Evolutionary conservation across 2,329 filamentous ascomycete species (phyloP).

Genomic region (Phialophora verrucosa): DNA sequence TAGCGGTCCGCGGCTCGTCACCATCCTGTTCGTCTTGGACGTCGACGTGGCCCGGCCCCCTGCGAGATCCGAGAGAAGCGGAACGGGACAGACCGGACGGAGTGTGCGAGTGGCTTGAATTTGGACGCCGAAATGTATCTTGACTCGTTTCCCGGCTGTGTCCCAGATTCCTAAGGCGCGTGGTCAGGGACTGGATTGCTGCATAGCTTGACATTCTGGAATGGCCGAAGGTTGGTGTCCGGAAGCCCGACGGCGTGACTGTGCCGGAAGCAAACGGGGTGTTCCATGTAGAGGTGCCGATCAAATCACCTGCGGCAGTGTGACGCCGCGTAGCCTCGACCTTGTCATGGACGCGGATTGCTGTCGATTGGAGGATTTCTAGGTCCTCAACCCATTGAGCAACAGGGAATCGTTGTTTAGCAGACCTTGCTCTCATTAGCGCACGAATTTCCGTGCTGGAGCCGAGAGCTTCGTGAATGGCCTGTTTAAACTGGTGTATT

Average conservation of each 20-base stretch:
- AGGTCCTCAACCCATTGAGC: slow-evolving; percentile 70
- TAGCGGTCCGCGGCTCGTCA: slow-evolving; percentile 32
- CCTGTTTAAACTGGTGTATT: slow-evolving; percentile 68
- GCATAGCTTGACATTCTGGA: slow-evolving; percentile 43
- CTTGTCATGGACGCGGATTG: slow-evolving; percentile 64
- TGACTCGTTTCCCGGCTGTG: slow-evolving; percentile 49
- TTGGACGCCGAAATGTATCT: slow-evolving; percentile 26
- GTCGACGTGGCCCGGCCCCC: slow-evolving; percentile 47
- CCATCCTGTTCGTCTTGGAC: slow-evolving; percentile 42
- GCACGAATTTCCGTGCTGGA: slow-evolving; percentile 63
- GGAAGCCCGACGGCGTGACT: slow-evolving; percentile 42
- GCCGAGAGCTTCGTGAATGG: slow-evolving; percentile 66
- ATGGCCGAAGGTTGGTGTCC: slow-evolving; percentile 45
- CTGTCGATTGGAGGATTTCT: slow-evolving; percentile 65
- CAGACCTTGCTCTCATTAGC: slow-evolving; percentile 68
- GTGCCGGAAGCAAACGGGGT: slow-evolving; percentile 27
- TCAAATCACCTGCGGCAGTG: slow-evolving; percentile 22
- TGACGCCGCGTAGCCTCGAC: slow-evolving; percentile 43
- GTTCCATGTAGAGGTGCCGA: slow-evolving; percentile 18
- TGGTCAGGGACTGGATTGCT: slow-evolving; percentile 44
- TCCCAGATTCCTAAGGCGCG: slow-evolving; percentile 46
- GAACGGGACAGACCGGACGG: slow-evolving; percentile 40
- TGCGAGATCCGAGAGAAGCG: slow-evolving; percentile 49
- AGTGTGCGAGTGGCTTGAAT: slow-evolving; percentile 8
- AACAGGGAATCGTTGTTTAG: slow-evolving; percentile 70